Conservation (phyloP, 2,329 filamentous ascomycete species). For the Epichloe gansuensis region DNA sequence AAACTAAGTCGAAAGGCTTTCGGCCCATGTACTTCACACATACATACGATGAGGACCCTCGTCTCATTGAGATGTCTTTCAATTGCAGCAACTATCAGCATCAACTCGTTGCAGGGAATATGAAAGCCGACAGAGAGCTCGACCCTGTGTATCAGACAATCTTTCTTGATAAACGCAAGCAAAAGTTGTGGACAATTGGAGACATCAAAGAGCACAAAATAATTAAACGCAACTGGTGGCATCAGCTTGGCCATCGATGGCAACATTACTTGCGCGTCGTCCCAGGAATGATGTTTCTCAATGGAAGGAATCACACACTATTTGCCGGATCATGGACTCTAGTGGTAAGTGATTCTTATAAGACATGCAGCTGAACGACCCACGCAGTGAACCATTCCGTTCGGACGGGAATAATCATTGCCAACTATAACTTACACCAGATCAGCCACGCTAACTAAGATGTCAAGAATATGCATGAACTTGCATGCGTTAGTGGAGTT, state of each 20-base stretch:
- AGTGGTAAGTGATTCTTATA: constrained; percentile 32
- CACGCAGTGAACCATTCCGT: background rate
- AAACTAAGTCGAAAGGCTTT: constrained; percentile 41
- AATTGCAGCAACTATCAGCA: constrained; percentile 66
- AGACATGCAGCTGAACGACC: background rate
- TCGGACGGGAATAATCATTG: too few relatives aligned
- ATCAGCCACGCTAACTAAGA: background rate
- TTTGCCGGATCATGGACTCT: constrained; percentile 59
- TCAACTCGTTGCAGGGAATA: constrained; percentile 42
- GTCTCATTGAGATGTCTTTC: constrained; percentile 57
- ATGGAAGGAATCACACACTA: constrained; percentile 48
- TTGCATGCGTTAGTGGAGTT: constrained; percentile 58
- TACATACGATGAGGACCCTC: constrained; percentile 40
- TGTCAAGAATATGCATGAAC: constrained; percentile 51
- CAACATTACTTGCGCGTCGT: constrained; percentile 53
- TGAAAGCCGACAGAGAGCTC: constrained; percentile 17
- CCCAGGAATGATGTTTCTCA: constrained; percentile 59
- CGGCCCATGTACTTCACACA: constrained; percentile 55
- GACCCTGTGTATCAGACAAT: constrained; percentile 60
- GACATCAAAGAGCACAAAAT: constrained; percentile 47
- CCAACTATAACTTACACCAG: background rate
- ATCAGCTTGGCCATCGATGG: constrained; percentile 52
- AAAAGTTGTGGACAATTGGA: constrained; percentile 44
- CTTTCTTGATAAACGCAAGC: constrained; percentile 46
- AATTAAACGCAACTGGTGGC: constrained; percentile 54